Conservation (phyloP, 768 basidiomycete species). For the Tulasnella sp. region DNA sequence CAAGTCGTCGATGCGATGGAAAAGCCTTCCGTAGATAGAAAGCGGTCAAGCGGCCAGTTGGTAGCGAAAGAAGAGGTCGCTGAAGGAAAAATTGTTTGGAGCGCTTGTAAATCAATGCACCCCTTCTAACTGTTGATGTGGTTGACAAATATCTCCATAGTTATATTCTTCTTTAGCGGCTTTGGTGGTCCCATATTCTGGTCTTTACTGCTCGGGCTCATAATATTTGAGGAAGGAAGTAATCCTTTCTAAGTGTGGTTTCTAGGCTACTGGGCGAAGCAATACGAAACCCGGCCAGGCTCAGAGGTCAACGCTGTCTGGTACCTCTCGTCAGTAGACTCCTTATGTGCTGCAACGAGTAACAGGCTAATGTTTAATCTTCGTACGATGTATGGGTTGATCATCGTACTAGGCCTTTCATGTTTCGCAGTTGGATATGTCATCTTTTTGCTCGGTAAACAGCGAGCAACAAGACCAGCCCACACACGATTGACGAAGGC, state of each 20-base stretch:
- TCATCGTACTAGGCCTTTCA: constrained; percentile 27
- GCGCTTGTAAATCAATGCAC: constrained; percentile 26
- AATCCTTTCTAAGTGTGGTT: constrained; percentile 31
- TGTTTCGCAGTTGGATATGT: constrained; percentile 29
- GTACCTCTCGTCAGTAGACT: constrained; percentile 29
- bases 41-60: constrained; percentile 41
- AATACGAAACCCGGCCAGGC: constrained; percentile 13
- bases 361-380: too few species aligned
- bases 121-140: background rate
- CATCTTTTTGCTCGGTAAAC: constrained; percentile 38
- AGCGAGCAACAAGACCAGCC: constrained; percentile 44
- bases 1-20: constrained; percentile 26
- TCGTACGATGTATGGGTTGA: constrained; percentile 28
- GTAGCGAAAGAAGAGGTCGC: constrained; percentile 53
- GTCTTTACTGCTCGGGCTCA: constrained; percentile 20
- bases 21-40: constrained; percentile 9
- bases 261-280: constrained; percentile 28
- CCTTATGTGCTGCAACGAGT: constrained; percentile 30
- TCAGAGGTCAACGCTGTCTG: constrained; percentile 28
- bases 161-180: constrained; percentile 28
- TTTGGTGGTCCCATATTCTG: constrained; percentile 28
- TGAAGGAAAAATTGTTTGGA: constrained; percentile 47
- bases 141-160: constrained; percentile 15
- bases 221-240: constrained; percentile 20
- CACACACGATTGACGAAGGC: constrained; percentile 42